Evolutionary conservation across 2,329 filamentous ascomycete genomes (phyloP).

Genomic region (Huntiella bhutanensis): DNA sequence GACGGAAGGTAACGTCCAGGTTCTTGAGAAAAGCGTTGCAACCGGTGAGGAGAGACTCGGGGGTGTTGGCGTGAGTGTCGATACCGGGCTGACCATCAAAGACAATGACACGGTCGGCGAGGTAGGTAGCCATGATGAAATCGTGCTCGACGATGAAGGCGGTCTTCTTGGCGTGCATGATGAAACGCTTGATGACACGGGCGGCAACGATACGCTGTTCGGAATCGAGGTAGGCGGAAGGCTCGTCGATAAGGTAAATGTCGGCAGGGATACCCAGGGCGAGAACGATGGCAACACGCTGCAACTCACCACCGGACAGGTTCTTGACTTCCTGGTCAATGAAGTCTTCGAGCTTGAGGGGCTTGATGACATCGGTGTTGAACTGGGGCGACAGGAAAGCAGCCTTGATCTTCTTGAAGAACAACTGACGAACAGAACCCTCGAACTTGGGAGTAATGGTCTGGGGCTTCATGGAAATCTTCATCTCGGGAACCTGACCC

Average conservation of each 20-base stretch:
- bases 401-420: slow-evolving; percentile 99
- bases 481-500: slow-evolving; percentile 71
- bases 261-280: slow-evolving; percentile 91
- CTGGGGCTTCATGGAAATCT: slow-evolving; percentile 98
- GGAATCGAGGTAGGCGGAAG: slow-evolving; percentile 90
- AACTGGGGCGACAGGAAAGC: slow-evolving; percentile 94
- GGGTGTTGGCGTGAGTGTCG: slow-evolving; percentile 68
- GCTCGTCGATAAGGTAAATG: slow-evolving; percentile 97
- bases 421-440: slow-evolving; percentile 88
- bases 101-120: slow-evolving; percentile 88
- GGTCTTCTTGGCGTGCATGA: slow-evolving; percentile 99
- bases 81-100: slow-evolving; percentile 90
- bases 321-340: slow-evolving; percentile 99
- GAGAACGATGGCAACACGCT: slow-evolving; percentile 94
- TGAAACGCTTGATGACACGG: slow-evolving; percentile 97
- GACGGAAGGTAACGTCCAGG: slow-evolving; percentile 93
- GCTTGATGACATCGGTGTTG: slow-evolving; percentile 98
- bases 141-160: slow-evolving; percentile 99
- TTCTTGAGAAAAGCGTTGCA: slow-evolving; percentile 97
- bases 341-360: slow-evolving; percentile 96
- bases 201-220: slow-evolving; percentile 97
- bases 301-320: slow-evolving; percentile 95
- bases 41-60: slow-evolving; percentile 81
- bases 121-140: slow-evolving; percentile 79
- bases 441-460: slow-evolving; percentile 98